A percentile compares a stretch with the other conserved stretches of the same genome.
phyloP scores from a whole-genome alignment of 257 asterid genomes.

The Catharanthus roseus region DNA sequence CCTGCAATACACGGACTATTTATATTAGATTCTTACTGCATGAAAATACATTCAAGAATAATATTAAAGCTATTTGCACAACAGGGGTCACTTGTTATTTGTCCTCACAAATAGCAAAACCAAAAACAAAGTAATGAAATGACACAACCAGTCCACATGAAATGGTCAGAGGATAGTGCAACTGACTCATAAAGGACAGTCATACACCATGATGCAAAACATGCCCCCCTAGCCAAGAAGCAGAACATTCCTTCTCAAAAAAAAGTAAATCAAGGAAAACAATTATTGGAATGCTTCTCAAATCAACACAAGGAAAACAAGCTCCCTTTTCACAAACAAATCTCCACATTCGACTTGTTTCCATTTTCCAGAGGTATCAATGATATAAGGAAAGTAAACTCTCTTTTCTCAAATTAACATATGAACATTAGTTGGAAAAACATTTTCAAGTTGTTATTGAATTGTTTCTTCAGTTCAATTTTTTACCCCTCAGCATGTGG shows the following conservation, averaged over 20 bases:
- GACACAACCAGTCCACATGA: neutral
- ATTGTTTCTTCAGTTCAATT: neutral
- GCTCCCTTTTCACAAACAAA: neutral
- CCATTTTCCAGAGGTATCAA: no score
- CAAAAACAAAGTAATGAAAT: neutral
- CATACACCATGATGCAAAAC: neutral
- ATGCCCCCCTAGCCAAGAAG: neutral
- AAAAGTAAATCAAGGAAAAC: neutral
- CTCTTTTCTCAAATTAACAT: neutral
- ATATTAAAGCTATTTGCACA: neutral
- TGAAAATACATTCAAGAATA: slow-evolving; percentile 1
- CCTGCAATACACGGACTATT: slow-evolving; percentile 36
- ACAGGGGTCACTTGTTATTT: no score
- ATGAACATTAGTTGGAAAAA: neutral
- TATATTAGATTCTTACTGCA: slow-evolving; percentile 5
- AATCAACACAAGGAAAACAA: neutral
- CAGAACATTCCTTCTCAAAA: neutral
- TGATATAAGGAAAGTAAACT: neutral
- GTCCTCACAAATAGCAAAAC: neutral
- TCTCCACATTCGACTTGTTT: no score
- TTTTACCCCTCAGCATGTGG: neutral
- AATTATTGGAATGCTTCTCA: neutral
- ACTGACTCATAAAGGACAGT: neutral
- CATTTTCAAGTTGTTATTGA: no score
- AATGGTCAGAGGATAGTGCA: neutral